A percentile compares a stretch with the other conserved stretches of the same genome.
phyloP scores from a whole-genome alignment of 1,284 basidiomycete species.

The Tilletiopsis washingtonensis region DNA sequence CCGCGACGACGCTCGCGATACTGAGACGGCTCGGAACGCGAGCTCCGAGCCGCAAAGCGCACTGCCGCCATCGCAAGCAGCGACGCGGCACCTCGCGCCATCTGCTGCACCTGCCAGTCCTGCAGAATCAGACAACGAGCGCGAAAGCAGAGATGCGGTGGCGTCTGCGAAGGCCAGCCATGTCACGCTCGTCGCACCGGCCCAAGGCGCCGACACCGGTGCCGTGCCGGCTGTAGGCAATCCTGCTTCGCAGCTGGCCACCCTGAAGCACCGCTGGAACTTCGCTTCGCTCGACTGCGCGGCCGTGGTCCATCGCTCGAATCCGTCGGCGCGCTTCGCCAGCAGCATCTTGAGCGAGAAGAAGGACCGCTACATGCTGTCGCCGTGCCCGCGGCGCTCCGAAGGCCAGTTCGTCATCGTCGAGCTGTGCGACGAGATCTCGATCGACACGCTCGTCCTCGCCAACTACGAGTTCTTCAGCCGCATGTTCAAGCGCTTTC shows the following conservation, averaged over 20 bases:
- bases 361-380: conserved; percentile 93
- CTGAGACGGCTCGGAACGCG: background rate
- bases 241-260: conserved; percentile 18
- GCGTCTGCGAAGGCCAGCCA: background rate
- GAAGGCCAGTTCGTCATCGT: conserved; percentile 73
- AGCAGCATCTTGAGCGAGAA: conserved; percentile 78
- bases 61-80: background rate
- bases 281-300: conserved; percentile 90
- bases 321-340: conserved; percentile 73
- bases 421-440: conserved; percentile 93
- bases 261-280: conserved; percentile 59
- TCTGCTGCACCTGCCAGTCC: background rate
- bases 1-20: background rate
- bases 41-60: background rate
- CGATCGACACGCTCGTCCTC: conserved; percentile 88
- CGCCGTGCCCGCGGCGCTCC: conserved; percentile 61
- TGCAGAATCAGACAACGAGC: background rate
- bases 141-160: background rate
- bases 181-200: background rate
- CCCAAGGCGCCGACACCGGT: background rate
- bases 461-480: conserved; percentile 98
- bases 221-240: conserved; percentile 18
- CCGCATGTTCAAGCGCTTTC: conserved; percentile 87
- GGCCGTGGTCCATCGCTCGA: conserved; percentile 77
- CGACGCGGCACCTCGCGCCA: background rate